Evolutionary conservation across 1,284 basidiomycete genomes (phyloP), one percentile per base, ranked within the genome.

Genomic region (Trichosporon faecale): DNA sequence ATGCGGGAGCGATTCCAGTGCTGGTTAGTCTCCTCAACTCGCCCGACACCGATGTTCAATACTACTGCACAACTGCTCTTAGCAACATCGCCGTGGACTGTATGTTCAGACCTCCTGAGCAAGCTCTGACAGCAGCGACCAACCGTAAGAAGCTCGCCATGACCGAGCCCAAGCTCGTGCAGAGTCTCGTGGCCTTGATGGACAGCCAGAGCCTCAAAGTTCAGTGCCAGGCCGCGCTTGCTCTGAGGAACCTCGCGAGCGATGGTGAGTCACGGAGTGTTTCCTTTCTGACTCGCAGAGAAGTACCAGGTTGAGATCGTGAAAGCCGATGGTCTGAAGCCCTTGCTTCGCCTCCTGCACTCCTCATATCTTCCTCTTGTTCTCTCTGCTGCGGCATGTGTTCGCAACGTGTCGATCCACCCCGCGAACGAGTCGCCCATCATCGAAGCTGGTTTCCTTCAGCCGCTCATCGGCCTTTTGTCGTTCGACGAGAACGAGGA

Each of bases 261-360:
- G 97, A 99, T 83, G 96, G 94, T 95, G 77, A 75, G 88, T 31
- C n/a, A 5, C 68, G 8, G n/a, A 9, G 8, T 4, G 1, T 14
- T 44, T 49, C 40, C 27, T 8, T 21, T n/a, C 63, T 68, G n/a
- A 74, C 44, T 18, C 16, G 2, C 80, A 95, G 94, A 99, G 85
- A 98, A 98, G 86, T 99, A 99, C 83, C 97, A 99, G 81, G 88
- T 98, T 67, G 97, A 99, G 83, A 99, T 99, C 71, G 97, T 99
- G 77, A 95, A 94, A 80, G 91, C 93, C 61, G 94, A 96, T 75
- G 97, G 97, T 57, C 88, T 99, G 31, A 90, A 92, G 70, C 92
- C 96, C 5, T 88, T 99, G 25, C 89, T 99, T 52, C 93, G 97
- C 60, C 90, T 99, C 31, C 87, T 99, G 16, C 94, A 97, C 81